Percentiles rank a stretch among this genome's conserved stretches.
Evolutionary conservation across 768 basidiomycete species (phyloP).

Genomic region (Lactifluus piperatus): DNA sequence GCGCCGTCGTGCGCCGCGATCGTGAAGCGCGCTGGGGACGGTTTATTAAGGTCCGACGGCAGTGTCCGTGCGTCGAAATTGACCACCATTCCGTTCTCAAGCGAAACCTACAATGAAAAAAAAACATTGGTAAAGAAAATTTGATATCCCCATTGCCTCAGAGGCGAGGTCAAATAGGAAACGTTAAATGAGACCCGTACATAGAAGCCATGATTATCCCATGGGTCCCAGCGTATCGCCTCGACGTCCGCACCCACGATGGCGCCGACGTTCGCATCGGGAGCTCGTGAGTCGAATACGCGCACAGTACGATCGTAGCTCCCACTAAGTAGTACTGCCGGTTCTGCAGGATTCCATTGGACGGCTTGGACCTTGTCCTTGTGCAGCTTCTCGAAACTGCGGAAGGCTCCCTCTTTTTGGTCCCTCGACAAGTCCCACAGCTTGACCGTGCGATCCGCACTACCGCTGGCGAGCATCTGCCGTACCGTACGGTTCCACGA

Average conservation of each 20-base stretch:
- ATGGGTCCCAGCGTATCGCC: constrained; percentile 91
- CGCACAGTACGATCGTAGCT: constrained; percentile 94
- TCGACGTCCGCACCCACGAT: constrained; percentile 89
- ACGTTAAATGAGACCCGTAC: constrained; percentile 36
- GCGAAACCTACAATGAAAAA: constrained; percentile 54
- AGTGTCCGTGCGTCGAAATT: constrained; percentile 87
- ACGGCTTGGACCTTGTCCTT: constrained; percentile 95
- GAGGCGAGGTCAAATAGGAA: not conserved
- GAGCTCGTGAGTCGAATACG: constrained; percentile 85
- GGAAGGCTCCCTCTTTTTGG: constrained; percentile 55
- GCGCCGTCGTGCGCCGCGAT: constrained; percentile 91
- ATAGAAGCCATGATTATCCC: constrained; percentile 81
- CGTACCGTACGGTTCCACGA: constrained; percentile 89
- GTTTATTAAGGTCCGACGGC: constrained; percentile 52
- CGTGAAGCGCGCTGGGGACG: constrained; percentile 74
- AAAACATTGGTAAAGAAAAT: too few relatives aligned
- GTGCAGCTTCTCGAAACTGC: constrained; percentile 74
- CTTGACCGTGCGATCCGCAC: constrained; percentile 93
- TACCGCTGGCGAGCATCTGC: constrained; percentile 86
- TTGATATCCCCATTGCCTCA: too few relatives aligned
- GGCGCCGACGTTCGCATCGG: constrained; percentile 75
- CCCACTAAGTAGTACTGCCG: constrained; percentile 85
- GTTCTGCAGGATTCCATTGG: constrained; percentile 87
- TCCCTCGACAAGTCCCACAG: constrained; percentile 88
- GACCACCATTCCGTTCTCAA: constrained; percentile 91